A percentile compares a stretch with the other conserved stretches of the same genome.
Evolutionary conservation across 495 filamentous ascomycete genomes (phyloP).

Genomic region (Corynascus novoguineensis): DNA sequence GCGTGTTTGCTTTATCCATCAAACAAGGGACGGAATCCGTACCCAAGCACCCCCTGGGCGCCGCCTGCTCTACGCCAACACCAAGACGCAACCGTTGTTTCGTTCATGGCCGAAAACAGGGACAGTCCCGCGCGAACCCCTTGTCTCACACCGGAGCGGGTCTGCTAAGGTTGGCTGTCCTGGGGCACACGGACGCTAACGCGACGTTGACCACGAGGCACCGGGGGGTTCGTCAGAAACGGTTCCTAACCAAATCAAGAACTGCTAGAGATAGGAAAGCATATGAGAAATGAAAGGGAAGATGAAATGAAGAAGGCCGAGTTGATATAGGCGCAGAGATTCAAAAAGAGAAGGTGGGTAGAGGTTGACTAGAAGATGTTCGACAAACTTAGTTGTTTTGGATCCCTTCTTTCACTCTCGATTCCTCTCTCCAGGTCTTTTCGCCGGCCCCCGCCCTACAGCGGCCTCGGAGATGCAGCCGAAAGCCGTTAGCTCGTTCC

Average conservation of each 20-base stretch:
- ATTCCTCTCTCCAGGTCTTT: no score
- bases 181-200: not conserved
- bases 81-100: not conserved
- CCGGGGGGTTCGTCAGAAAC: not conserved
- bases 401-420: no score
- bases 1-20: not conserved
- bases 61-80: not conserved
- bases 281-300: no score
- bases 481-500: conserved; percentile 6
- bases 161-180: not conserved
- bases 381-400: no score
- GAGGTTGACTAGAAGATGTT: no score
- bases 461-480: not conserved
- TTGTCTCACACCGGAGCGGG: not conserved
- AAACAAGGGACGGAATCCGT: not conserved
- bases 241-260: not conserved
- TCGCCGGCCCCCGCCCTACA: not conserved
- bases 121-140: not conserved
- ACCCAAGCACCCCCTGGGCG: not conserved
- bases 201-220: conserved; percentile 3
- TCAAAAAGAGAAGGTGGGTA: no score
- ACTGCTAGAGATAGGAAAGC: no score
- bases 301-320: no score
- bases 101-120: not conserved
- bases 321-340: no score